These are phyloP conservation scores for Penicillium coprophilum DNA, from an alignment of 495 filamentous ascomycete species.

Conservation along the genomic window DNA sequence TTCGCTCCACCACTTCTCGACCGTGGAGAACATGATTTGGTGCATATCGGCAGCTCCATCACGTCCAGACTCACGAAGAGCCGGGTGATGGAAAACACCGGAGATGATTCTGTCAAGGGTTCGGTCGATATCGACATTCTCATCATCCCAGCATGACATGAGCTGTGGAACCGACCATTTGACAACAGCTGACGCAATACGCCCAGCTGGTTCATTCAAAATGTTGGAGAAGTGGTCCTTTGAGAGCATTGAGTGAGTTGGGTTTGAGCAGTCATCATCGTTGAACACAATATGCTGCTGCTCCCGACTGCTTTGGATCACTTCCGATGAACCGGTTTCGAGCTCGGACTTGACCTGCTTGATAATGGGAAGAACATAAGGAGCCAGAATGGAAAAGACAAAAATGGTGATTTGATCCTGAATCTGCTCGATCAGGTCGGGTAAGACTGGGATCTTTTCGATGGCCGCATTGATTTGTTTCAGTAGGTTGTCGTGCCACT, in stretches of 20 bases:
- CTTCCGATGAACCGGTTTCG: slow-evolving; percentile 76
- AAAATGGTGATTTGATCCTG: slow-evolving; percentile 79
- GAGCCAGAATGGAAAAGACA: slow-evolving; percentile 82
- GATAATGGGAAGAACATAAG: slow-evolving; percentile 82
- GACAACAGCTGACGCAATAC: slow-evolving; percentile 71
- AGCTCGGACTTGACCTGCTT: slow-evolving; percentile 82
- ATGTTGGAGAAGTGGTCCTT: slow-evolving; percentile 91
- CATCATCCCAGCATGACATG: slow-evolving; percentile 82
- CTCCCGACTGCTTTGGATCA: slow-evolving; percentile 75
- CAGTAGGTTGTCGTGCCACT: slow-evolving; percentile 87
- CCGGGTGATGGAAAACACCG: slow-evolving; percentile 86
- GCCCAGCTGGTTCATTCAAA: slow-evolving; percentile 85
- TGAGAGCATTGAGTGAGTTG: slow-evolving; percentile 93
- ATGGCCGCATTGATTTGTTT: slow-evolving; percentile 72
- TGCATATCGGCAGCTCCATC: slow-evolving; percentile 75
- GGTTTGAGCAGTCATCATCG: slow-evolving; percentile 71
- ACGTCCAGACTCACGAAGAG: slow-evolving; percentile 64
- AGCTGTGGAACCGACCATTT: slow-evolving; percentile 83
- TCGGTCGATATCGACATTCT: slow-evolving; percentile 62
- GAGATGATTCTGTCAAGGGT: slow-evolving; percentile 71
- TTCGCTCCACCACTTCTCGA: slow-evolving; percentile 76
- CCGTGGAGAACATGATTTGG: slow-evolving; percentile 69
- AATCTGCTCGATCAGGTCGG: slow-evolving; percentile 74
- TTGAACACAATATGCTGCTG: slow-evolving; percentile 83
- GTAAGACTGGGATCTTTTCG: slow-evolving; percentile 76